Evolutionary conservation across 768 basidiomycete species (phyloP).

Genomic region (Mycena haematopus): DNA sequence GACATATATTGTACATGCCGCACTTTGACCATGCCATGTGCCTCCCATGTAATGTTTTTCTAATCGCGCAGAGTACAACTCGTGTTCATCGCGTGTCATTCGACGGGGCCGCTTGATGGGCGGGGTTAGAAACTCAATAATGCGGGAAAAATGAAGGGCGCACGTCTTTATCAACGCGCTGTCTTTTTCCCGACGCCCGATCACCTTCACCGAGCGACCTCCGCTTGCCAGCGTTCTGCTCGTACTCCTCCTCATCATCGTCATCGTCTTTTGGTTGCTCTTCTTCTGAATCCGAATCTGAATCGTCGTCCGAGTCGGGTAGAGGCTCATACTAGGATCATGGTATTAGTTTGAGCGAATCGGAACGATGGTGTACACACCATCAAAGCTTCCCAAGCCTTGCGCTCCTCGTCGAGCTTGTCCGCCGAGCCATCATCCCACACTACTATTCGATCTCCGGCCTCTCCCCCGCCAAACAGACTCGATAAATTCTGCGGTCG

Average conservation of each 20-base stretch:
- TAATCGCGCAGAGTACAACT: conserved; percentile 65
- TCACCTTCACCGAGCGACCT: conserved; percentile 49
- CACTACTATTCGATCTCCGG: conserved; percentile 76
- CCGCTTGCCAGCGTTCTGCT: conserved; percentile 56
- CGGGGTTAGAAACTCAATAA: conserved; percentile 13
- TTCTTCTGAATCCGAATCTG: conserved; percentile 52
- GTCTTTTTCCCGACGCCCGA: conserved; percentile 59
- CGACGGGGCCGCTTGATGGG: conserved; percentile 53
- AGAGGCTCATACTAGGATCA: conserved; percentile 75
- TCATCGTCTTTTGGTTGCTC: conserved; percentile 47
- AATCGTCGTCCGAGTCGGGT: conserved; percentile 69
- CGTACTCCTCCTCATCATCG: conserved; percentile 51
- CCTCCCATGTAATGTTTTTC: conserved; percentile 87
- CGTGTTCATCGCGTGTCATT: conserved; percentile 74
- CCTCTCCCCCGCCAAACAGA: conserved; percentile 76
- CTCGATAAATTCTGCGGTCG: conserved; percentile 90
- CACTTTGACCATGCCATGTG: conserved; percentile 88
- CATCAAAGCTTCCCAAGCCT: conserved; percentile 85
- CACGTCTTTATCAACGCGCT: conserved; percentile 57
- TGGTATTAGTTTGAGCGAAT: background rate
- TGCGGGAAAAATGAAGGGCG: conserved; percentile 25
- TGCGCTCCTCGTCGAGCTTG: conserved; percentile 69
- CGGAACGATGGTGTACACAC: conserved; percentile 51
- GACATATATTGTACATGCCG: conserved; percentile 86
- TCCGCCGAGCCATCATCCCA: conserved; percentile 93